Percentiles rank a stretch among this genome's conserved stretches.
Evolutionary conservation across 352 stramenopile species (phyloP).

Genomic region (Pythium aquatile): DNA sequence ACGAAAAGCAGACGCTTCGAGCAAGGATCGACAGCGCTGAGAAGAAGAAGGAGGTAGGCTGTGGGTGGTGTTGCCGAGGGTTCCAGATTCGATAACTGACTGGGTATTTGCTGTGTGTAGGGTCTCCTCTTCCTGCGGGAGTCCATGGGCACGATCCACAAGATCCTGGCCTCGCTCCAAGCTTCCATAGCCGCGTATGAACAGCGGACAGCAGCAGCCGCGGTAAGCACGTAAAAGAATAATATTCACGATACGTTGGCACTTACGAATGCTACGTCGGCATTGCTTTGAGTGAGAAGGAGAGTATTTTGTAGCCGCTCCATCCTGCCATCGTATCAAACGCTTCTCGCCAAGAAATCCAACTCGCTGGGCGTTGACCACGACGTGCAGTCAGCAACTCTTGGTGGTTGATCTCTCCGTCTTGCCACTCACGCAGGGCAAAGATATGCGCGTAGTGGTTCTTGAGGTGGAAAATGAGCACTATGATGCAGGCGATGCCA

Average conservation of each 20-base stretch:
- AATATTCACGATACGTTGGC: too few relatives aligned
- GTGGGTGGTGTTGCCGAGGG: not conserved
- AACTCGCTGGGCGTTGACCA: conserved; percentile 59
- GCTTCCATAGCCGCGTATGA: conserved; percentile 22
- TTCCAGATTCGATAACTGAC: not conserved
- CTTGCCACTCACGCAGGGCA: conserved; percentile 51
- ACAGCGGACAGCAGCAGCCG: conserved; percentile 10
- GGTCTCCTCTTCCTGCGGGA: conserved; percentile 21
- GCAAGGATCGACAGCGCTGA: conserved; percentile 8
- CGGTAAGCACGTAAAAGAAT: not conserved
- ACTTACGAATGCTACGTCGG: too few relatives aligned
- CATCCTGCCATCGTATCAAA: conserved; percentile 53
- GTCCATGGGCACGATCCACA: conserved; percentile 24
- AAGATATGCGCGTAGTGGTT: conserved; percentile 84
- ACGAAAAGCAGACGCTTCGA: conserved; percentile 13
- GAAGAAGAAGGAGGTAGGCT: conserved; percentile 22
- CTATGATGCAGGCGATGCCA: not conserved
- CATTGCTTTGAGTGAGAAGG: not conserved
- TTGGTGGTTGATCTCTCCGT: conserved; percentile 17
- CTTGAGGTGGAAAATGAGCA: conserved; percentile 67
- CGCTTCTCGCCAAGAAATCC: conserved; percentile 59
- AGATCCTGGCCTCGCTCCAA: conserved; percentile 22
- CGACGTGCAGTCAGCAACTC: conserved; percentile 60
- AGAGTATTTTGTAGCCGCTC: conserved; percentile 64
- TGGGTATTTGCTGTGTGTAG: conserved; percentile 4